Evolutionary conservation across 768 basidiomycete species (phyloP), one percentile per base, ranked within the genome.

Genomic region (Tylopilus cervinicoccineus): DNA sequence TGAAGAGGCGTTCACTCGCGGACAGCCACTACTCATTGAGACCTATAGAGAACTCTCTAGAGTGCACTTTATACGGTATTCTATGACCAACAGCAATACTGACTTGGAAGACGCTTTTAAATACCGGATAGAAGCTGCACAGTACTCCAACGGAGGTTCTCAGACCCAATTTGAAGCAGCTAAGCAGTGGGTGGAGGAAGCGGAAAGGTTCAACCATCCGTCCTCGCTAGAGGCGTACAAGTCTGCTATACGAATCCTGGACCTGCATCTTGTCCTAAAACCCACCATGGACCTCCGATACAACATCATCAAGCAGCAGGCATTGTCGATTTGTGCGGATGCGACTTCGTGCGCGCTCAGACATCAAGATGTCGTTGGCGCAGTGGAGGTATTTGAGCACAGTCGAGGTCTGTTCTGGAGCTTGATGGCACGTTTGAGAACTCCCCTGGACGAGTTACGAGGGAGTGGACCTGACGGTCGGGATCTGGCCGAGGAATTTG

Each of bases 351-450:
- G 57, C 19, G 67, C 66, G 7, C 58, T 65, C 28, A 45, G 53
- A 26, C 19, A 43, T 5, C 45, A 45, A 0, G 50, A 63, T 11
- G 45, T 55, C 13, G 48, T 63, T 6, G 56, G 47, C 17, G 66
- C 62, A n/a, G 56, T 72, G 26, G 68, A 72, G 51, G 61, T 70
- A 60, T 58, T 74, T 9, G 66, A 66, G 45, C 65, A 65, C 19
- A 64, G 66, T 33, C 51, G 60, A 17, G 50, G 52, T 14, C 10
- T 66, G 11, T 54, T 66, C 23, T 67, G 65, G 65, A 50, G 50
- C 2, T 53, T 55, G 7, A 36, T 62, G 43, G 46, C 46, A 9
- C 60, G 59, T 24, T 53, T 61, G 28, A 51, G 66, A 20, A 64
- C 58, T 0, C 51, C 59, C 13, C 51, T 67, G 1, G 64, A 68